These are phyloP conservation scores for Trametopsis cervina DNA, from an alignment of 768 basidiomycete species.

Conservation along the genomic window DNA sequence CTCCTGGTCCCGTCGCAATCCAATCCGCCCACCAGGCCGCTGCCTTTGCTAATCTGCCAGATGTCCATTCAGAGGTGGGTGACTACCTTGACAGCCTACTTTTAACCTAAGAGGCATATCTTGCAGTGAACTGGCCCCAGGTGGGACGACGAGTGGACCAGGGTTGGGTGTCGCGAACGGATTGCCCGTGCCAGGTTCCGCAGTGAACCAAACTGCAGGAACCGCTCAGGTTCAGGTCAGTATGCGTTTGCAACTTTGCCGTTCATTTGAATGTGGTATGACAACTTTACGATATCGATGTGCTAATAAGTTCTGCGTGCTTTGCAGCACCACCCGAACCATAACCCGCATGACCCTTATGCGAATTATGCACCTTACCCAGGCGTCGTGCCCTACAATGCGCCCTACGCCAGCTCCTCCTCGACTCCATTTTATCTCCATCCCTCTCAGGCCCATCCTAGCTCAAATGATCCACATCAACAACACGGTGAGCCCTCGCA, in stretches of 20 bases:
- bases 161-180: constrained; percentile 5
- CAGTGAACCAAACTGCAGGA: constrained; percentile 11
- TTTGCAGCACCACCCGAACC: background rate
- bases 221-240: constrained; percentile 12
- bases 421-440: constrained; percentile 1
- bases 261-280: too few relatives aligned
- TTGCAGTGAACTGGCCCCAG: constrained; percentile 5
- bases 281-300: too few relatives aligned
- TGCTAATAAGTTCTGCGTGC: too few relatives aligned
- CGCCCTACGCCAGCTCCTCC: background rate
- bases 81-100: too few relatives aligned
- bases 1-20: background rate
- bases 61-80: constrained; percentile 7
- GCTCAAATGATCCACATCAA: background rate
- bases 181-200: constrained; percentile 2
- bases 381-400: background rate
- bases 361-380: constrained; percentile 3
- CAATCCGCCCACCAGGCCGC: background rate
- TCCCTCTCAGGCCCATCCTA: constrained; percentile 4
- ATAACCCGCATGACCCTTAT: constrained; percentile 6
- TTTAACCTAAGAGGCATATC: constrained; percentile 1
- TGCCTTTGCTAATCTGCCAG: background rate
- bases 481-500: background rate
- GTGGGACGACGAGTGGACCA: constrained; percentile 5
- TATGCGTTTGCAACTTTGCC: background rate